phyloP scores from a whole-genome alignment of 495 filamentous ascomycete species.

The Hypoxylon intermedium region DNA sequence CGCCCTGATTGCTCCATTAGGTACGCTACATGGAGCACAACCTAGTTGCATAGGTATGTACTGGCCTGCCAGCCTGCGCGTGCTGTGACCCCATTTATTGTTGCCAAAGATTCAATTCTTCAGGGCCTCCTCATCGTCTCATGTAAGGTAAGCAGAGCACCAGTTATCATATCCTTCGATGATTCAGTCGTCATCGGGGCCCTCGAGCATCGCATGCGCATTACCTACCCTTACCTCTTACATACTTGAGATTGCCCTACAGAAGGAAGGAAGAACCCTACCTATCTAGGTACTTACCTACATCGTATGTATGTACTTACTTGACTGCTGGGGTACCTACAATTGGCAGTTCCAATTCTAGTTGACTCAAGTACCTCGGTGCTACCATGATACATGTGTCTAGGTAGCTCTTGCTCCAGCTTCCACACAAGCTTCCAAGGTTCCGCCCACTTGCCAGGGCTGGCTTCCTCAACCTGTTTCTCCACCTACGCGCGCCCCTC shows the following conservation, averaged over 20 bases:
- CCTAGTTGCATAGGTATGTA: constrained; percentile 32
- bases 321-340: not conserved
- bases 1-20: constrained; percentile 14
- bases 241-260: not conserved
- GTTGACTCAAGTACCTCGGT: not conserved
- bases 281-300: not conserved
- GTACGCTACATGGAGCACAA: constrained; percentile 1
- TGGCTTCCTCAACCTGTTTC: constrained; percentile 29
- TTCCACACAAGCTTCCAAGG: not conserved
- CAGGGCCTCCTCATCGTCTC: not conserved
- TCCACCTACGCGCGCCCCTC: constrained; percentile 35
- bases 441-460: constrained; percentile 10
- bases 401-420: not conserved
- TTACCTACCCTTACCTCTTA: too few relatives aligned
- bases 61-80: constrained; percentile 43
- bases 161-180: too few relatives aligned
- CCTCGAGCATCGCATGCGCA: too few relatives aligned
- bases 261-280: not conserved
- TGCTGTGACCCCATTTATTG: too few relatives aligned
- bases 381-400: not conserved
- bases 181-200: too few relatives aligned
- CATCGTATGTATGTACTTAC: not conserved
- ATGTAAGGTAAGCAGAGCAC: not conserved
- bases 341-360: not conserved
- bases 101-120: not conserved